Conservation (phyloP, 163 green algal genomes). For the Scenedesmus sp. region DNA sequence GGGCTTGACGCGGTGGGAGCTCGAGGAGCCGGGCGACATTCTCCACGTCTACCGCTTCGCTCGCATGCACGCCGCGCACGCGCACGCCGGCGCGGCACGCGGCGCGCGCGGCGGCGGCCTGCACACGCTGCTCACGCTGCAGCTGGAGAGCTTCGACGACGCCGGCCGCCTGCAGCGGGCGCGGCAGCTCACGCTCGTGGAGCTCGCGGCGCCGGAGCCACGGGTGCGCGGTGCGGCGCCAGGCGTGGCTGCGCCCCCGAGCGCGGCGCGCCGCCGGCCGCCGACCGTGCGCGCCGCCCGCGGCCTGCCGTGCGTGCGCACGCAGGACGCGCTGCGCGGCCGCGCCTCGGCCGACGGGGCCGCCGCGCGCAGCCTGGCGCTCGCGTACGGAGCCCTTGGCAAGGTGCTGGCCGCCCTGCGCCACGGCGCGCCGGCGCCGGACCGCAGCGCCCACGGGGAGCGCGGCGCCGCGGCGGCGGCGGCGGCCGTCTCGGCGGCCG, state of each 20-base stretch:
- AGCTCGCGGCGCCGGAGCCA: slow-evolving; percentile 49
- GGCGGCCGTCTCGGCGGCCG: slow-evolving; percentile 8
- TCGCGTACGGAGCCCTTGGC: slow-evolving; percentile 34
- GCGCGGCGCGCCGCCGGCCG: too few species aligned
- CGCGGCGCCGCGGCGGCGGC: too few species aligned
- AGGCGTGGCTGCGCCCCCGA: too few species aligned
- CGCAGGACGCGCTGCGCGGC: slow-evolving; percentile 21
- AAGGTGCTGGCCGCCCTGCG: slow-evolving; percentile 38
- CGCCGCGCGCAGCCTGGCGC: slow-evolving; percentile 24
- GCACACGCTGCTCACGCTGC: slow-evolving; percentile 47
- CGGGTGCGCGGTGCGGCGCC: too few species aligned
- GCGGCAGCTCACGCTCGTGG: slow-evolving; percentile 44
- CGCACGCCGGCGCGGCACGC: not conserved
- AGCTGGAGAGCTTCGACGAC: slow-evolving; percentile 40
- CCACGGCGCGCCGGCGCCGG: slow-evolving; percentile 8
- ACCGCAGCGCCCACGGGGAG: too few species aligned
- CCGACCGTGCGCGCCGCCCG: too few species aligned
- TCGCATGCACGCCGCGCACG: slow-evolving; percentile 10
- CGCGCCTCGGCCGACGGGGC: slow-evolving; percentile 2
- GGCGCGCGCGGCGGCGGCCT: slow-evolving; percentile 8
- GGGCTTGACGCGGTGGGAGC: not conserved
- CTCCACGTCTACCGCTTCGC: not conserved
- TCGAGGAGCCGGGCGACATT: slow-evolving; percentile 40
- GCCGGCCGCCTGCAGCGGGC: not conserved
- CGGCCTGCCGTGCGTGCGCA: not conserved